phyloP scores from a whole-genome alignment of 2,329 filamentous ascomycete species.

The Fusarium citri region DNA sequence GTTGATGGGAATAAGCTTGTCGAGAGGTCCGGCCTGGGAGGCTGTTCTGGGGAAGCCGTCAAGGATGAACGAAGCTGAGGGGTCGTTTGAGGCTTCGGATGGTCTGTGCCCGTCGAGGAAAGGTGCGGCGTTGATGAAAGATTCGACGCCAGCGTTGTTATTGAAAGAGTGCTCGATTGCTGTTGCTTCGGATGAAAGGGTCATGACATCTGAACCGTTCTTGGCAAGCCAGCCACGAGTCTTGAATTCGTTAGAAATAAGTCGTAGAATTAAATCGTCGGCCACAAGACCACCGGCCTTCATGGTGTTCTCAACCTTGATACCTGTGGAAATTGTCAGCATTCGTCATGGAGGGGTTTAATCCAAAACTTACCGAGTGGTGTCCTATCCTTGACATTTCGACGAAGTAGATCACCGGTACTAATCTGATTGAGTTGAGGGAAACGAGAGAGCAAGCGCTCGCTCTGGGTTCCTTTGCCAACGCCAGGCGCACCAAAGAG shows the following conservation, averaged over 20 bases:
- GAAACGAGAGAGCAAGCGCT: constrained; percentile 86
- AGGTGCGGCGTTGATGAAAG: constrained; percentile 56
- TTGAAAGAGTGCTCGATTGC: constrained; percentile 51
- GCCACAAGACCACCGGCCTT: constrained; percentile 89
- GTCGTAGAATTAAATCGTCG: constrained; percentile 88
- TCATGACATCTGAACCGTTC: constrained; percentile 62
- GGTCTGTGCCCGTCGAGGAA: constrained; percentile 53
- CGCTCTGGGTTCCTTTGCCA: constrained; percentile 95
- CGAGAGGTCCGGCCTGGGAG: constrained; percentile 80
- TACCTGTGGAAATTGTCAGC: constrained; percentile 66
- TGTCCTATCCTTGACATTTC: constrained; percentile 91
- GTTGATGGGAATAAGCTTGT: constrained; percentile 91
- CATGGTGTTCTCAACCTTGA: constrained; percentile 91
- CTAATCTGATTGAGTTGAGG: constrained; percentile 91
- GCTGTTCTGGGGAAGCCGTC: constrained; percentile 96
- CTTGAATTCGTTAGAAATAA: constrained; percentile 90
- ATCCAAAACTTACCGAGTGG: constrained; percentile 76
- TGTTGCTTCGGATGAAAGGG: constrained; percentile 59
- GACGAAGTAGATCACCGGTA: constrained; percentile 90
- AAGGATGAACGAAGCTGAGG: constrained; percentile 89
- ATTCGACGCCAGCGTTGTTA: constrained; percentile 52
- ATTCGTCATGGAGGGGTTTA: not conserved
- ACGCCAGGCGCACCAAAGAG: constrained; percentile 96
- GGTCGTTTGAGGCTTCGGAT: constrained; percentile 70
- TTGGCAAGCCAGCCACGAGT: constrained; percentile 83